Evolutionary conservation across 768 basidiomycete genomes (phyloP).

Genomic region (Suillus bovinus): DNA sequence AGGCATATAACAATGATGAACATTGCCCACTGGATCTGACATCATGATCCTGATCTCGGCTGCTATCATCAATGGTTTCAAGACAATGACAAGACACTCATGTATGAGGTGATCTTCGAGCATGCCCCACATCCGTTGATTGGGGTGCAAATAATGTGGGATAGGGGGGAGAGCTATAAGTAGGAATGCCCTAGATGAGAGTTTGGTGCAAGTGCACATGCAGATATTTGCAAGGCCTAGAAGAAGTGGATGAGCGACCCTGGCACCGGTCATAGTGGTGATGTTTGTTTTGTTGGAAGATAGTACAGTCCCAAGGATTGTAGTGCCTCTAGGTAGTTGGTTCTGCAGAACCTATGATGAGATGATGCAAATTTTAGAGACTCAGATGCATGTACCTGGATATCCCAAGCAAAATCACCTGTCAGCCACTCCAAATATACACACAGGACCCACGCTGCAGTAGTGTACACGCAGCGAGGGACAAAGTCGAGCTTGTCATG

Average conservation of each 20-base stretch:
- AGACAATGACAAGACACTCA: too few species aligned
- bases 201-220: conserved; percentile 16
- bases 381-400: conserved; percentile 19
- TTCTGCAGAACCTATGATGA: conserved; percentile 15
- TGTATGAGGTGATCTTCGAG: too few species aligned
- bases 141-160: too few species aligned
- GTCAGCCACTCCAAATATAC: conserved; percentile 26
- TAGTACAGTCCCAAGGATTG: conserved; percentile 31
- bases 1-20: too few species aligned
- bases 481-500: conserved; percentile 20
- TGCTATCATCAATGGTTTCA: too few species aligned
- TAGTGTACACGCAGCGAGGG: conserved; percentile 12
- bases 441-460: conserved; percentile 9
- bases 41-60: too few species aligned
- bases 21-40: too few species aligned
- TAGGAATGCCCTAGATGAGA: conserved; percentile 2
- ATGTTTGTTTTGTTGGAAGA: conserved; percentile 35
- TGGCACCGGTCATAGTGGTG: conserved; percentile 8
- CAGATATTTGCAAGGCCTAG: conserved; percentile 18
- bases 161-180: too few species aligned
- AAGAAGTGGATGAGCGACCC: conserved; percentile 14
- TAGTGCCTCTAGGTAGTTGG: conserved; percentile 8
- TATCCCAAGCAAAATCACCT: conserved; percentile 25
- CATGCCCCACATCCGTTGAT: too few species aligned
- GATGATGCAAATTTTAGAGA: background rate